Base-by-base conservation (phyloP, 306 rosid genomes). In the Purshia tridentata region DNA sequence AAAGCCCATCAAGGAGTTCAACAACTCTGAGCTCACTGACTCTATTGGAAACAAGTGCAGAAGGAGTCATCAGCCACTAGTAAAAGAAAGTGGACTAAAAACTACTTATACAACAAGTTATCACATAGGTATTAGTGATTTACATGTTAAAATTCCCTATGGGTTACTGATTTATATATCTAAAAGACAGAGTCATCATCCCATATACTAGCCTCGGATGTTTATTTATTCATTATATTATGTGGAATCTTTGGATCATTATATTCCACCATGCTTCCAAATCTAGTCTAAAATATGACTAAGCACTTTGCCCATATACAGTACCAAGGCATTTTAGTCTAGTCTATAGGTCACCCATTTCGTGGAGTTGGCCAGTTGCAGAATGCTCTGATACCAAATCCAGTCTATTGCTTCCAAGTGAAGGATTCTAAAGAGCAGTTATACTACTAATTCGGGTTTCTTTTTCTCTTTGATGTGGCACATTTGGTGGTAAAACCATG, bases 1-100 rank as follows among this genome's bases (percentile, higher is more conserved):
- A 91, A 72, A 94, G 97, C 53, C 85, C 97, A 65, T 94, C 97
- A 5, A 94, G 96, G 69, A 94, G 99, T 74, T 94, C 99, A 65
- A 94, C 96, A 0, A 86, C 88, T 82, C 96, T 88, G 46, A 94
- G 83, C 81, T 94, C 99, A 61, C 99, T 93, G 53, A 89, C 88
- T 76, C 97, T 89, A 84, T 71, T 67, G 55, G 58, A 54, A 76
- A 44, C 40, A 78, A 77, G 74, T 48, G 41, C 69, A 72, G 61
- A 63, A 18, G 40, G 14, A 63, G 74, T 67, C 72, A 48, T 50
- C 39, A 67, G 8, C 74, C 42, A 53, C 20, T 18, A 13, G 52
- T 54, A 8, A 40, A 39, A 18, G 14, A 53, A 41, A 51, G 9
- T 37, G 20, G 12, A 35, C 35, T 35, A 54, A 16, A 78, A 39